Percentiles rank a stretch among this genome's conserved stretches.
Conservation (phyloP, 306 rosid genomes). For the Vachellia pachyceras region DNA sequence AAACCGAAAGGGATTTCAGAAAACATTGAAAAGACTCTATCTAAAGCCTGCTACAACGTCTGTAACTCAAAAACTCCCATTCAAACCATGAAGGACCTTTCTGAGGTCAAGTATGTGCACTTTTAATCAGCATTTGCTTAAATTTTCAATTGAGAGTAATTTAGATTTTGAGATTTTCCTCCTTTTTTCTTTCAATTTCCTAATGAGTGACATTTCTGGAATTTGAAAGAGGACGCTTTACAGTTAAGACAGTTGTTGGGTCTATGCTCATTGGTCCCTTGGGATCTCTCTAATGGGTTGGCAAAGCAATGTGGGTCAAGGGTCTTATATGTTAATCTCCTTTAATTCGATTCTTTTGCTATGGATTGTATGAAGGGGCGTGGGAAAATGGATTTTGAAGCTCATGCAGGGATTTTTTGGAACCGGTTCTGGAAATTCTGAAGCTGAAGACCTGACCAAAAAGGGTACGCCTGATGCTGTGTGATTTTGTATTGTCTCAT, state of each 20-base stretch:
- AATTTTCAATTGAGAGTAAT: not conserved
- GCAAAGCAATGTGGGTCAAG: constrained; percentile 11
- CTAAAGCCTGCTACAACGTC: constrained; percentile 78
- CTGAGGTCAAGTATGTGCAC: constrained; percentile 67
- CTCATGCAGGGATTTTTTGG: constrained; percentile 85
- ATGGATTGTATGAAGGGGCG: constrained; percentile 68
- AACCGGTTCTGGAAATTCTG: constrained; percentile 54
- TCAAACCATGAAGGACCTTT: constrained; percentile 72
- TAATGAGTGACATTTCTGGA: not conserved
- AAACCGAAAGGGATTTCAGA: constrained; percentile 75
- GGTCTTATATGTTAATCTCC: not conserved
- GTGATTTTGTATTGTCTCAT: not conserved
- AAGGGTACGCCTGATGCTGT: constrained; percentile 51
- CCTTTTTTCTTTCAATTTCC: not conserved
- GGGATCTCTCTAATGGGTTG: constrained; percentile 10
- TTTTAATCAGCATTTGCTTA: not conserved
- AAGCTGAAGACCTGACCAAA: constrained; percentile 58
- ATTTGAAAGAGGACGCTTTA: constrained; percentile 1
- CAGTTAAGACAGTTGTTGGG: constrained; percentile 17
- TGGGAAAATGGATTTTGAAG: constrained; percentile 91
- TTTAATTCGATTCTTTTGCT: constrained; percentile 33
- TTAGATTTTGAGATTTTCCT: not conserved
- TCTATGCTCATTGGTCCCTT: not conserved
- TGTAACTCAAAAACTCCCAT: constrained; percentile 70
- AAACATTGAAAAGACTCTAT: constrained; percentile 67